Evolutionary conservation across 2,329 filamentous ascomycete species (phyloP).

Genomic region (Hypoxylon sp.): DNA sequence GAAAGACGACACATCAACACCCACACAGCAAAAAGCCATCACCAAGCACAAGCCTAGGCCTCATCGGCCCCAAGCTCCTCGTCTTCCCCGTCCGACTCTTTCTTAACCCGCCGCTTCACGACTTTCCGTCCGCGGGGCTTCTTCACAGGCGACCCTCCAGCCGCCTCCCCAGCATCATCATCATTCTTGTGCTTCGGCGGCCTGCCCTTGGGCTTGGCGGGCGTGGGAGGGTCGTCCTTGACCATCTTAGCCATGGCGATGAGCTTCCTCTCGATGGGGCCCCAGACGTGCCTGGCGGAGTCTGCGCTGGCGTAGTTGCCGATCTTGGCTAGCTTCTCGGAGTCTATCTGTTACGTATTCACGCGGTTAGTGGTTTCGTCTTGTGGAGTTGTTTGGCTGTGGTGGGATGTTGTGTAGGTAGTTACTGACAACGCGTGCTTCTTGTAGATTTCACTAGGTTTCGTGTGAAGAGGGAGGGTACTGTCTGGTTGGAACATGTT

Average conservation of each 20-base stretch:
- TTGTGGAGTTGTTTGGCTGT: too few relatives aligned
- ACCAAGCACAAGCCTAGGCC: conserved; percentile 4
- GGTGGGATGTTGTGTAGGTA: background rate
- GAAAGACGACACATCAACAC: too few relatives aligned
- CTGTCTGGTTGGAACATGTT: background rate
- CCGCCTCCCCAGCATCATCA: background rate
- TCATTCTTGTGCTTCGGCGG: conserved; percentile 28
- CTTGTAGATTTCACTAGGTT: too few relatives aligned
- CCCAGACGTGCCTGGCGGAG: conserved; percentile 36
- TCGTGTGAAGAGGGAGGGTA: too few relatives aligned
- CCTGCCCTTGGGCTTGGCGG: conserved; percentile 1
- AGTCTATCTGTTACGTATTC: conserved; percentile 22
- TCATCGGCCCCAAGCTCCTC: conserved; percentile 16
- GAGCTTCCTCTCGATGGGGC: conserved; percentile 35
- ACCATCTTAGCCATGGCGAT: background rate
- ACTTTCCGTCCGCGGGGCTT: too few relatives aligned
- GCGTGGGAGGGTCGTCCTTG: background rate
- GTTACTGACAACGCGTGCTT: too few relatives aligned
- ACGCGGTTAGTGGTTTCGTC: background rate
- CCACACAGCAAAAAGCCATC: background rate
- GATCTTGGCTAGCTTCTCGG: conserved; percentile 25
- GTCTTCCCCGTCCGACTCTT: conserved; percentile 17
- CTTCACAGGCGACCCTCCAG: conserved; percentile 11
- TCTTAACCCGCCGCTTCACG: conserved; percentile 8
- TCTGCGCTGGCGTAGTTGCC: conserved; percentile 34